Conservation (phyloP, 2,329 filamentous ascomycete species). For the Aureobasidium sp. region DNA sequence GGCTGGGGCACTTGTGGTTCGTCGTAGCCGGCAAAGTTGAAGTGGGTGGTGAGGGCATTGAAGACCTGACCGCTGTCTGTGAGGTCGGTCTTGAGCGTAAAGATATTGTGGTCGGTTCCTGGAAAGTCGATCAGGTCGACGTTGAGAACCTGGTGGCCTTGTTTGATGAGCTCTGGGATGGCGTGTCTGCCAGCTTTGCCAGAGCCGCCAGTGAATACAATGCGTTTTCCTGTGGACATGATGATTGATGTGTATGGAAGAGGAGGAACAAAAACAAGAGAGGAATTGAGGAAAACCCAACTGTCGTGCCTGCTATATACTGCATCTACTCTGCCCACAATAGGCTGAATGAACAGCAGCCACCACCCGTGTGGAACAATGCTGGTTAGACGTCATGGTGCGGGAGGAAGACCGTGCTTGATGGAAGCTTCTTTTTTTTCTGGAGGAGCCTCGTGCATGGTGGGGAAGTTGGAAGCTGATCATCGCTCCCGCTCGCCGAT, state of each 20-base stretch:
- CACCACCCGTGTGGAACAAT: neutral
- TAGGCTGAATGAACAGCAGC: neutral
- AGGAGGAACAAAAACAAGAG: neutral
- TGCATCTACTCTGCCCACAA: neutral
- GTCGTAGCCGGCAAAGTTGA: conserved; percentile 45
- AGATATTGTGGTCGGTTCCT: conserved; percentile 29
- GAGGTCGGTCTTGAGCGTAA: conserved; percentile 50
- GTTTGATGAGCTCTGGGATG: conserved; percentile 46
- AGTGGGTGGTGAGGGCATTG: conserved; percentile 51
- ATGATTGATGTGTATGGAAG: neutral
- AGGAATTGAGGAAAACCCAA: neutral
- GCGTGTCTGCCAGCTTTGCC: conserved; percentile 51
- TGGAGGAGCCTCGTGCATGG: neutral
- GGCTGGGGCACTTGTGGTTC: conserved; percentile 36
- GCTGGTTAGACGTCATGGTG: neutral
- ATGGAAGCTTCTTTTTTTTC: conserved; percentile 6
- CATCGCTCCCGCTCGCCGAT: neutral
- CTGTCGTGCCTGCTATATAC: neutral
- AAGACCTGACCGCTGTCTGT: conserved; percentile 51
- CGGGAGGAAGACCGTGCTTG: neutral
- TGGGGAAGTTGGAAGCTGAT: neutral
- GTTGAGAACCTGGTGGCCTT: conserved; percentile 49
- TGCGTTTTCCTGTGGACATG: conserved; percentile 31
- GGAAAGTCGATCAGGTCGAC: conserved; percentile 46
- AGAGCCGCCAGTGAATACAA: conserved; percentile 50